These are phyloP conservation scores for Harringtonia aguacate DNA, from an alignment of 2,329 filamentous ascomycete genomes.

Conservation along the genomic window DNA sequence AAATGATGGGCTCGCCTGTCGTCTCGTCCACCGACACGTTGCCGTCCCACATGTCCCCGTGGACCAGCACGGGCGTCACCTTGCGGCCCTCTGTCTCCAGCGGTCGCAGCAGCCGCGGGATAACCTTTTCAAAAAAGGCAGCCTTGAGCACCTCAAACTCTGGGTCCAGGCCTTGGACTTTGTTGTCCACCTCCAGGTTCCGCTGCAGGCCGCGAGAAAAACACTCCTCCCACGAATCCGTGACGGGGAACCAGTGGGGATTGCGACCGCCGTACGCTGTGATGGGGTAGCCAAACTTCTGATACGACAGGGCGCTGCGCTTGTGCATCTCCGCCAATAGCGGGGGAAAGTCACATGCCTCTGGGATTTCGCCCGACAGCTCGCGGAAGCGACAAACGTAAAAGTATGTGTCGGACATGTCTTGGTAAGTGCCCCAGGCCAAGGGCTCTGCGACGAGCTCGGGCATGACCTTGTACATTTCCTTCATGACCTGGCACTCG, in stretches of 20 bases:
- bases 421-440: constrained; percentile 20
- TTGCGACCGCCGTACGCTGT: constrained; percentile 17
- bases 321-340: constrained; percentile 12
- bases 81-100: constrained; percentile 27
- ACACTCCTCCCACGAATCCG: constrained; percentile 25
- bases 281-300: background rate
- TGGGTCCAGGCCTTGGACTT: constrained; percentile 15
- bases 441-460: constrained; percentile 24
- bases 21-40: constrained; percentile 23
- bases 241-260: constrained; percentile 19
- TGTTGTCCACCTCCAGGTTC: background rate
- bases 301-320: constrained; percentile 8
- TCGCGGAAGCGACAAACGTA: constrained; percentile 11
- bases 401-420: constrained; percentile 21
- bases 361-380: constrained; percentile 3
- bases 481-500: constrained; percentile 29
- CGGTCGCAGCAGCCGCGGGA: constrained; percentile 32
- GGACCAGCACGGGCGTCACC: constrained; percentile 31
- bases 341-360: constrained; percentile 4
- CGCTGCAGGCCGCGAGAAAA: constrained; percentile 19
- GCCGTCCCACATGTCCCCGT: constrained; percentile 31
- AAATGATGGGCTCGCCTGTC: constrained; percentile 22
- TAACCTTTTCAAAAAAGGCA: constrained; percentile 27
- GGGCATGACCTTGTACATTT: constrained; percentile 21
- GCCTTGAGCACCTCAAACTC: constrained; percentile 19